phyloP scores from a whole-genome alignment of 495 filamentous ascomycete species.

The Podospora comata region DNA sequence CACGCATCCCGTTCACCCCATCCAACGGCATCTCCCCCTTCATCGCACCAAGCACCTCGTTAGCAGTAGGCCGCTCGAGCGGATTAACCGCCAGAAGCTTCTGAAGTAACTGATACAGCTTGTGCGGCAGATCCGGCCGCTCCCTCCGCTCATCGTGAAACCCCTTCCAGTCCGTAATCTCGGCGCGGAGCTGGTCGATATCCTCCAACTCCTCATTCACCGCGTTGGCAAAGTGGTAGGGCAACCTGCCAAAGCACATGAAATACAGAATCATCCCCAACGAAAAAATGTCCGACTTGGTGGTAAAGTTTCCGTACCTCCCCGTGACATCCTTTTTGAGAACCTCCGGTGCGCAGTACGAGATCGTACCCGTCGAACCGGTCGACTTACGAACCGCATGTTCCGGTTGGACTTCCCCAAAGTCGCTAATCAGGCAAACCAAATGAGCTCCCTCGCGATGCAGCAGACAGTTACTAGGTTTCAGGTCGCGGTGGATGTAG shows the following conservation, averaged over 20 bases:
- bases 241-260: constrained; percentile 87
- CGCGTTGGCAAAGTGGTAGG: constrained; percentile 77
- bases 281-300: constrained; percentile 95
- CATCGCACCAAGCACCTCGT: constrained; percentile 80
- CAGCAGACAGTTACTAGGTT: constrained; percentile 93
- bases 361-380: constrained; percentile 92
- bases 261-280: constrained; percentile 98
- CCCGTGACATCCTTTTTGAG: constrained; percentile 68
- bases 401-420: constrained; percentile 88
- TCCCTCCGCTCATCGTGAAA: constrained; percentile 71
- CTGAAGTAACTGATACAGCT: constrained; percentile 80
- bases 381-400: constrained; percentile 78
- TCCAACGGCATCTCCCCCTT: constrained; percentile 57
- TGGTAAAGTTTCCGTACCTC: constrained; percentile 83
- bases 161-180: constrained; percentile 84
- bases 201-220: constrained; percentile 92
- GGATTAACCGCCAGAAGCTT: constrained; percentile 77
- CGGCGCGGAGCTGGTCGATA: constrained; percentile 78
- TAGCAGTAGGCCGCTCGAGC: constrained; percentile 72
- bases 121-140: constrained; percentile 78
- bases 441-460: constrained; percentile 67
- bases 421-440: constrained; percentile 88
- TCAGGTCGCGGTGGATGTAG: constrained; percentile 94
- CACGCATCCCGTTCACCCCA: constrained; percentile 28
- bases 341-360: constrained; percentile 96